Conservation (phyloP, 768 basidiomycete genomes). For the Lanmaoa pseudosensibilis region DNA sequence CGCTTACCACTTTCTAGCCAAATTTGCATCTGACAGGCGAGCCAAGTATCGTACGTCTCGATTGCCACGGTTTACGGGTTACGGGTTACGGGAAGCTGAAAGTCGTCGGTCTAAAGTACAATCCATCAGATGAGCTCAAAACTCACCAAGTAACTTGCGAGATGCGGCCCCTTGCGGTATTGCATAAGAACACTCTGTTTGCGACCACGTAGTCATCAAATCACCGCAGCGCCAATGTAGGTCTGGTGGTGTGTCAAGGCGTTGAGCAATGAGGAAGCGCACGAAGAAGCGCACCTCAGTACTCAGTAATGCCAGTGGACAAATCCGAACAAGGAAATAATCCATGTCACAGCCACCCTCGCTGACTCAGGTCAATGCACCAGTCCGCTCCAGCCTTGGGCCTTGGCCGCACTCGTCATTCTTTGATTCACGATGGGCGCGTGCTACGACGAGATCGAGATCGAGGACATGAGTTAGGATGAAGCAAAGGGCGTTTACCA, state of each 20-base stretch:
- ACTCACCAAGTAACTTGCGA: too few relatives aligned
- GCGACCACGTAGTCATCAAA: not conserved
- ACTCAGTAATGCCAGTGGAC: not conserved
- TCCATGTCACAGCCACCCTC: not conserved
- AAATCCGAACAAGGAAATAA: not conserved
- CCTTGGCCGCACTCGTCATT: too few relatives aligned
- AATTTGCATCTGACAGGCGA: not conserved
- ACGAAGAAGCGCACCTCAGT: not conserved
- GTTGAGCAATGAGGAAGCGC: too few relatives aligned
- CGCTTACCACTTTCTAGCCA: not conserved
- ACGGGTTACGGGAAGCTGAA: not conserved
- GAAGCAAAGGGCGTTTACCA: slow-evolving; percentile 79
- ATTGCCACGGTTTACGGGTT: not conserved
- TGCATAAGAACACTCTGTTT: not conserved
- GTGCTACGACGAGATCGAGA: slow-evolving; percentile 97
- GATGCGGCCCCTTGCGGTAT: too few relatives aligned
- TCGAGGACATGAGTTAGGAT: slow-evolving; percentile 96
- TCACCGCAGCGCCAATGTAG: not conserved
- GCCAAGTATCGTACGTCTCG: not conserved
- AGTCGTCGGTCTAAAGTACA: not conserved
- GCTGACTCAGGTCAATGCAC: not conserved
- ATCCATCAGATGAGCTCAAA: too few relatives aligned
- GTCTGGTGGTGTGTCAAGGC: not conserved
- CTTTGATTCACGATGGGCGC: slow-evolving; percentile 57
- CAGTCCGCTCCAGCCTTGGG: too few relatives aligned